phyloP scores from a whole-genome alignment of 1,284 basidiomycete genomes.

The Apiotrichum sp. region DNA sequence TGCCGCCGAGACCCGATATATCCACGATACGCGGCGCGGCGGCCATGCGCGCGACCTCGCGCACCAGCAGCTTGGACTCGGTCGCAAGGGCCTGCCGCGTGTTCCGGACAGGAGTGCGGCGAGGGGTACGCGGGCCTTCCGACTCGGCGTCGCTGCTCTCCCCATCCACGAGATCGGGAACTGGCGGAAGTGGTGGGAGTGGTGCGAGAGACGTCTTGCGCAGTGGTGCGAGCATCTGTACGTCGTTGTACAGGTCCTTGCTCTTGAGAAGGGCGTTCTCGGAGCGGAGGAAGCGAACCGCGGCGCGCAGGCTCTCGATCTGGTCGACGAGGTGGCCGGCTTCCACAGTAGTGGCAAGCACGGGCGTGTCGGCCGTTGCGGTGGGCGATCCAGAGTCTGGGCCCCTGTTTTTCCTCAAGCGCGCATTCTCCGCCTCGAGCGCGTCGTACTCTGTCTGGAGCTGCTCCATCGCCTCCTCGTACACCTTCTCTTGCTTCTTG shows the following conservation, averaged over 20 bases:
- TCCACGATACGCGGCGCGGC: slow-evolving; percentile 75
- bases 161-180: slow-evolving; percentile 15
- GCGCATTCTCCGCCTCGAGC: slow-evolving; percentile 78
- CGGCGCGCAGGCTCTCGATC: slow-evolving; percentile 83
- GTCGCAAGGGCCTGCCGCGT: slow-evolving; percentile 63
- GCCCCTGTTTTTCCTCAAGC: slow-evolving; percentile 62
- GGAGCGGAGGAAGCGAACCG: slow-evolving; percentile 77
- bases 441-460: slow-evolving; percentile 80
- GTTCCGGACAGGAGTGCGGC: slow-evolving; percentile 45
- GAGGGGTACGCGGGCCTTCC: slow-evolving; percentile 13
- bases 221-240: slow-evolving; percentile 65
- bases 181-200: slow-evolving; percentile 3
- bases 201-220: slow-evolving; percentile 8
- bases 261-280: slow-evolving; percentile 92
- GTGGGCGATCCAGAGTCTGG: slow-evolving; percentile 1
- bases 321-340: slow-evolving; percentile 43
- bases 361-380: slow-evolving; percentile 10
- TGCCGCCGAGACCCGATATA: slow-evolving; percentile 52
- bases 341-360: slow-evolving; percentile 8
- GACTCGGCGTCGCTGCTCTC: slow-evolving; percentile 12
- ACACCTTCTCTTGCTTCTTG: slow-evolving; percentile 77
- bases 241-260: slow-evolving; percentile 74
- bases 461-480: slow-evolving; percentile 88
- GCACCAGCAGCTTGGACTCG: slow-evolving; percentile 73
- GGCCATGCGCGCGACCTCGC: slow-evolving; percentile 74